Base-by-base conservation (phyloP, 2,329 filamentous ascomycete genomes). In the Colletotrichum higginsianum region DNA sequence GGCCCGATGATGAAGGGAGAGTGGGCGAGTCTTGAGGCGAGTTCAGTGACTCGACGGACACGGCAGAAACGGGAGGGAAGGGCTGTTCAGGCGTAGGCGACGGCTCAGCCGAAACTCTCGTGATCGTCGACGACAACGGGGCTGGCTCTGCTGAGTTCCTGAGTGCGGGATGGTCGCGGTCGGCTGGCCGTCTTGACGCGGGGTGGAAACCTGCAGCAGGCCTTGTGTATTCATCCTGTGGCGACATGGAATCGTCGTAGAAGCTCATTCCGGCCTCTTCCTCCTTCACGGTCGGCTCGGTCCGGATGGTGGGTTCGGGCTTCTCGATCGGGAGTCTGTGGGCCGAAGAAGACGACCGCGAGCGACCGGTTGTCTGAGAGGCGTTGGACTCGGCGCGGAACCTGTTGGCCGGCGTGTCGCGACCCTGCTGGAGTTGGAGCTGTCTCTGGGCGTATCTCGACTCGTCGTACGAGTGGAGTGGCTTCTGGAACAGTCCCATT, bases 391-490 rank as follows among this genome's bases (percentile, higher is more conserved):
- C 87, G 4, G 86, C 77, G 13, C 86, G 84, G 74, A 78, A 78
- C 9, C 82, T 82, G 44, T 81, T 81, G 0, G 84, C 84, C 0
- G 92, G 89, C 0, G 89, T 90, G 67, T 92, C 92, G 35, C 92
- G 89, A 38, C 91, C 93, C 77, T 93, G 89, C 74, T 96, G 93
- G 79, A 98, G 89, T 79, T 95, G 93, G 58, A 93, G 84, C 77
- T 97, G 93, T 55, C 94, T 90, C 78, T 97, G 92, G 6, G 93
- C 89, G 77, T 94, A 98, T 77, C 94, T 93, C 23, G 92, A 90
- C 77, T 98, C 95, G 77, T 97, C 94, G 75, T 96, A 98, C 9
- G 91, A 89, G 61, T 92, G 89, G 2, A 85, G 83, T 1, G 95
- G 93, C 78, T 94, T 94, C 74, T 92, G 92, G 71, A 88, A 87